Evolutionary conservation across 2,329 filamentous ascomycete genomes (phyloP).

Genomic region (Didymella pomorum): DNA sequence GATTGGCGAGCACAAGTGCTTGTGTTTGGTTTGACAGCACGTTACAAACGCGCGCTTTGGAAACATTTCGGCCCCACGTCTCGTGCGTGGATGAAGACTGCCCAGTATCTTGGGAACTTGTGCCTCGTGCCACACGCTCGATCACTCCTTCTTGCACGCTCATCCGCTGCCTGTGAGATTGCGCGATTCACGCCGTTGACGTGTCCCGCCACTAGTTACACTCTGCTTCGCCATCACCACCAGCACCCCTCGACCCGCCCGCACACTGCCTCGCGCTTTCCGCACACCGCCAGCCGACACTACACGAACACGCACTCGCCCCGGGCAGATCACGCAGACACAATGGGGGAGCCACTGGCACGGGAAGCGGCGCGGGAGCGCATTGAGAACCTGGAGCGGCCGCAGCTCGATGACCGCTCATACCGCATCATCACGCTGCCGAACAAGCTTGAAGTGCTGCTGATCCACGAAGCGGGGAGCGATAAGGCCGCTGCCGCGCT

Average conservation of each 20-base stretch:
- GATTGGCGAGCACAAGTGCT: slow-evolving; percentile 13
- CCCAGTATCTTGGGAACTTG: slow-evolving; percentile 34
- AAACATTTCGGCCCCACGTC: slow-evolving; percentile 24
- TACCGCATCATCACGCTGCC: slow-evolving; percentile 86
- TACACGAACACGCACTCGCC: slow-evolving; percentile 3
- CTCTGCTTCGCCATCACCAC: slow-evolving; percentile 37
- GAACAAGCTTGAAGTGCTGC: slow-evolving; percentile 87
- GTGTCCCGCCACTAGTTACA: slow-evolving; percentile 33
- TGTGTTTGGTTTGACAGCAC: slow-evolving; percentile 11
- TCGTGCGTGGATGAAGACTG: slow-evolving; percentile 27
- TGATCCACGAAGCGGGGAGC: slow-evolving; percentile 93
- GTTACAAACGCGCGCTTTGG: slow-evolving; percentile 11
- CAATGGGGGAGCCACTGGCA: slow-evolving; percentile 43
- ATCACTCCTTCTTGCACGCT: slow-evolving; percentile 18
- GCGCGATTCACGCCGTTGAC: slow-evolving; percentile 27
- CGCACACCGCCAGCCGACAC: slow-evolving; percentile 23
- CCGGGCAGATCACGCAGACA: slow-evolving; percentile 12
- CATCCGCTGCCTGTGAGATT: slow-evolving; percentile 21
- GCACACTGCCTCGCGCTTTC: slow-evolving; percentile 4
- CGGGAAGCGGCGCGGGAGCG: slow-evolving; percentile 35
- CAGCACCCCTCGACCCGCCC: slow-evolving; percentile 20
- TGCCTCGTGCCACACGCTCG: slow-evolving; percentile 28
- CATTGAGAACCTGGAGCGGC: slow-evolving; percentile 77
- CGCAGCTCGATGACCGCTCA: slow-evolving; percentile 81
- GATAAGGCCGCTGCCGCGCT: slow-evolving; percentile 97